Evolutionary conservation across 768 basidiomycete species (phyloP), one percentile per base, ranked within the genome.

Genomic region (Pulveroboletus sp.): DNA sequence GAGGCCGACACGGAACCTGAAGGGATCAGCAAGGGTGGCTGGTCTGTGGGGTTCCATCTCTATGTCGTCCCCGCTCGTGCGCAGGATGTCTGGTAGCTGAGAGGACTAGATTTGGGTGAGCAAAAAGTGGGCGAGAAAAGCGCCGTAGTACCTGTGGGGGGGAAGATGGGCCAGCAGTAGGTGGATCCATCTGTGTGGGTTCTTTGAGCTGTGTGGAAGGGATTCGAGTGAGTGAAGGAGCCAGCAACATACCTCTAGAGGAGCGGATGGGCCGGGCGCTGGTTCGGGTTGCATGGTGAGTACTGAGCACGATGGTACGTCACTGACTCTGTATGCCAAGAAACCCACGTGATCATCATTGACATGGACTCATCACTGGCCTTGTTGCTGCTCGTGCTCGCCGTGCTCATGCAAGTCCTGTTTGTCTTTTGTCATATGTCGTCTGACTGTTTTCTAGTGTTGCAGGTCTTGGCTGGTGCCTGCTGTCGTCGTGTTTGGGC

Each of bases 401-500:
- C 66, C 12, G 49, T 77, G 39, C 69, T 85, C 45, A 58, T 84
- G 82, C 80, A 61, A 41, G 36, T 44, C 12, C 32, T 19, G 17
- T 38, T 11, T 10, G 31, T 12, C 31, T 49, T 42, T 45, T 6
- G 16, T 41, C 31, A 24, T 14, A 2, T 25, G 43, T 2, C 39
- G 11, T 39, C 61, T 49, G 45, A 50, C 47, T 7, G 17, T 40
- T 58, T 38, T 14, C 20, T 16, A 82, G 80, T 33, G 61, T 76
- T 33, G 72, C 76, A 14, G 69, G 76, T 24, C 58, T 85, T 7
- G 74, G 75, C 35, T 85, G 85, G 81, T 87, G 85, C 59, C 65
- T 85, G 50, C 65, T 87, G 42, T 84, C 83, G 29, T 85, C 84
- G 7, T 85, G 85, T 68, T 62, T 86, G 49, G 85, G 85, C 21